A percentile compares a stretch with the other conserved stretches of the same genome.
These are phyloP conservation scores for Candida albicans DNA, from an alignment of 1,139 yeast genomes.

Conservation along the genomic window DNA sequence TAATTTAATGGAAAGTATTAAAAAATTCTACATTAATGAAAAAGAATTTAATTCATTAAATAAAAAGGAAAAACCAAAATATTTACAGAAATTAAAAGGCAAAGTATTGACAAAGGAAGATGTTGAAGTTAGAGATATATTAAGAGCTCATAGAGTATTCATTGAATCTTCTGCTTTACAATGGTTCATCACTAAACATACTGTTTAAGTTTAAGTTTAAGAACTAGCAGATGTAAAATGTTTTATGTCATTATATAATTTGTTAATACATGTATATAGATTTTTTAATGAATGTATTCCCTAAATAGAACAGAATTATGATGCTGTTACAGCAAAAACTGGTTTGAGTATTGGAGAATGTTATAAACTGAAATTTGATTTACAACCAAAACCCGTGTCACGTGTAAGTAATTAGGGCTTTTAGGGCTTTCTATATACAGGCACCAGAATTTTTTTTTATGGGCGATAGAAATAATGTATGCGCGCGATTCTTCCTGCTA, in stretches of 20 bases:
- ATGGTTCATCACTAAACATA: slow-evolving; percentile 46
- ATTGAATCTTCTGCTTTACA: slow-evolving; percentile 76
- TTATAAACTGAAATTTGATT: neutral
- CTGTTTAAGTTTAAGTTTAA: neutral
- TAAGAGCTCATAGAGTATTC: slow-evolving; percentile 75
- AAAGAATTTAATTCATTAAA: slow-evolving; percentile 5
- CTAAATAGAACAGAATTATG: neutral
- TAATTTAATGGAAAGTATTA: slow-evolving; percentile 41
- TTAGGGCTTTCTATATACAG: slow-evolving; percentile 17
- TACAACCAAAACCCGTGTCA: neutral
- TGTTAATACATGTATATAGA: slow-evolving; percentile 13
- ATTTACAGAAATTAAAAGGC: slow-evolving; percentile 53
- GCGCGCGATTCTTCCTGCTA: no score
- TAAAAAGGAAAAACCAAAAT: slow-evolving; percentile 14
- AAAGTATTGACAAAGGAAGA: slow-evolving; percentile 75
- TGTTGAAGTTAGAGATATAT: slow-evolving; percentile 78
- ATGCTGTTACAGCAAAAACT: neutral
- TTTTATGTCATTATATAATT: neutral
- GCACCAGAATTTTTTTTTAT: neutral
- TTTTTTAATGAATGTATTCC: neutral
- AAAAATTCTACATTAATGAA: slow-evolving; percentile 5
- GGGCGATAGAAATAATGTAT: neutral
- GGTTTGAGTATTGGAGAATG: neutral
- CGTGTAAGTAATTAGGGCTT: slow-evolving; percentile 18
- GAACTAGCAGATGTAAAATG: neutral